Evolutionary conservation across 768 basidiomycete genomes (phyloP).

Genomic region (Lactarius sp.): DNA sequence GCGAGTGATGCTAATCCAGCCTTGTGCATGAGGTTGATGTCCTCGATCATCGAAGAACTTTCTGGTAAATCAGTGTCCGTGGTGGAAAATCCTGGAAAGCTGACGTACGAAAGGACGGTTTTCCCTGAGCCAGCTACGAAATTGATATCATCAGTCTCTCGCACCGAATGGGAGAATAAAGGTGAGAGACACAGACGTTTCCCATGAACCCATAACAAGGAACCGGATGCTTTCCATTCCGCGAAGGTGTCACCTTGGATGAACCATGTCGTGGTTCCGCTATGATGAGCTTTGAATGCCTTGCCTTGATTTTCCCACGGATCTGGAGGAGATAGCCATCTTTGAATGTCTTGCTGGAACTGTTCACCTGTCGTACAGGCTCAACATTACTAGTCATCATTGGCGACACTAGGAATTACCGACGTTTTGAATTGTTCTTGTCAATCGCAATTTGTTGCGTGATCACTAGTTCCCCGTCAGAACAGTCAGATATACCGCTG

Average conservation of each 20-base stretch:
- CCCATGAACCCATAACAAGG: neutral
- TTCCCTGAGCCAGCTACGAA: constrained; percentile 2
- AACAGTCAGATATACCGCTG: neutral
- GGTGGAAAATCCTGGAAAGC: neutral
- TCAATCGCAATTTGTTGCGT: neutral
- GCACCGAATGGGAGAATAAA: neutral
- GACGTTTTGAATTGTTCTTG: neutral
- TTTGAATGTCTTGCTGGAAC: neutral
- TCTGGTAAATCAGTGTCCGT: neutral
- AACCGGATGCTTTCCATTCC: constrained; percentile 1
- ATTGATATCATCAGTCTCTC: neutral
- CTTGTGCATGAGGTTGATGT: neutral
- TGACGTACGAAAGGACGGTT: neutral
- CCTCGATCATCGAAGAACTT: neutral
- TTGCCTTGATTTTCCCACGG: neutral
- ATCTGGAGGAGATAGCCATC: constrained; percentile 1
- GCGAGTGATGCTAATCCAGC: neutral
- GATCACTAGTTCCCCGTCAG: neutral
- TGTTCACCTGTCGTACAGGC: neutral
- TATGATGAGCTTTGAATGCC: neutral
- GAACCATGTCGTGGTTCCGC: neutral
- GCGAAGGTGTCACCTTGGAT: neutral
- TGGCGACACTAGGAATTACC: neutral
- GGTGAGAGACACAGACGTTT: neutral
- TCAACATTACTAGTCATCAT: neutral